These are phyloP conservation scores for Paramecium sonneborni DNA, from an alignment of 73 alveolate species.

Conservation along the genomic window DNA sequence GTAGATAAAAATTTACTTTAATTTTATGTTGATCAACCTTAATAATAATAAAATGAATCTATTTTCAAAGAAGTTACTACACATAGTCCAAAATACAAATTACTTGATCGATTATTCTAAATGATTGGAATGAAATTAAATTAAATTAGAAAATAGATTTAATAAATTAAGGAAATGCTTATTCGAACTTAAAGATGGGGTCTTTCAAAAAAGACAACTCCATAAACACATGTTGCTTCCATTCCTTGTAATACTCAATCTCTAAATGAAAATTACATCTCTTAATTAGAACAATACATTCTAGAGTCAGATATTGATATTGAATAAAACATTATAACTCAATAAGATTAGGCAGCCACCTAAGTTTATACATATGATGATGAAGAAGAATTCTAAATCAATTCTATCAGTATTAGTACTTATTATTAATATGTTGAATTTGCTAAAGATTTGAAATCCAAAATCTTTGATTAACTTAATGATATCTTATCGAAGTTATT, in stretches of 20 bases:
- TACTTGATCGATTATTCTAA: not conserved
- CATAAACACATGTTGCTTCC: not conserved
- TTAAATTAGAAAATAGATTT: constrained; percentile 9
- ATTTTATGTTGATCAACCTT: not conserved
- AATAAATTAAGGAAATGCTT: not conserved
- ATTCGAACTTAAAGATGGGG: not conserved
- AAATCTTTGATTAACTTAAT: not conserved
- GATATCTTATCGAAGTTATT: not conserved
- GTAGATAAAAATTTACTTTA: not conserved
- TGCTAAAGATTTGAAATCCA: constrained; percentile 8
- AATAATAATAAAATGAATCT: not conserved
- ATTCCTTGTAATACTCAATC: not conserved
- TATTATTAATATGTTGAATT: constrained; percentile 10
- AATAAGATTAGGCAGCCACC: constrained; percentile 18
- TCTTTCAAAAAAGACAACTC: not conserved
- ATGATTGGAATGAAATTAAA: constrained; percentile 45
- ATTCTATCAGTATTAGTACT: not conserved
- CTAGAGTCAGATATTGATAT: not conserved
- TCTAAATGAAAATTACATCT: not conserved
- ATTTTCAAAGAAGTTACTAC: not conserved
- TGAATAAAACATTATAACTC: not conserved
- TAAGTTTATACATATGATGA: constrained; percentile 47
- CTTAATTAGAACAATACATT: not conserved
- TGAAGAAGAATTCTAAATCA: constrained; percentile 1
- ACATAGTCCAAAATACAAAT: not conserved